A percentile compares a stretch with the other conserved stretches of the same genome.
phyloP scores from a whole-genome alignment of 2,329 filamentous ascomycete species.

The Fusarium lateritium region DNA sequence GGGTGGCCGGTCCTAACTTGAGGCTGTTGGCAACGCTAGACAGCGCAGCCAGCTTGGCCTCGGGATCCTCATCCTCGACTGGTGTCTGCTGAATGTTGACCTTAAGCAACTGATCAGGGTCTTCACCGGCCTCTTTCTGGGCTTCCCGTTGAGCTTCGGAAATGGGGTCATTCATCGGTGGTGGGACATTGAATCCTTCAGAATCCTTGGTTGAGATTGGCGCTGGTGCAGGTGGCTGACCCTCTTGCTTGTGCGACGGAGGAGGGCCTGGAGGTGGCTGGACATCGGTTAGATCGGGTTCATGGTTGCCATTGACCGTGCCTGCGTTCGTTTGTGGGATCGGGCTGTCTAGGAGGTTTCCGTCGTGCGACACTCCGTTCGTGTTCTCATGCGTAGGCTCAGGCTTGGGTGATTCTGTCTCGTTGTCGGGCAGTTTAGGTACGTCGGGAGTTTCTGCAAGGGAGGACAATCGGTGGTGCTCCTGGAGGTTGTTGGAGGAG shows the following conservation, averaged over 20 bases:
- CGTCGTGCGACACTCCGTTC: conserved; percentile 60
- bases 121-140: conserved; percentile 64
- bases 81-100: conserved; percentile 85
- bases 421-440: conserved; percentile 47
- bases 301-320: conserved; percentile 64
- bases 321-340: conserved; percentile 50
- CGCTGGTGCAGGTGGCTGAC: conserved; percentile 53
- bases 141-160: conserved; percentile 80
- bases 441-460: conserved; percentile 70
- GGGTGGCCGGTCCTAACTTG: conserved; percentile 74
- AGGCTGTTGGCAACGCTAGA: conserved; percentile 83
- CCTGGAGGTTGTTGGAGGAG: conserved; percentile 72
- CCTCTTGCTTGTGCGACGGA: conserved; percentile 58
- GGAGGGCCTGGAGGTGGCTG: conserved; percentile 67
- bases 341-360: conserved; percentile 50
- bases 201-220: conserved; percentile 70
- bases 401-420: conserved; percentile 45
- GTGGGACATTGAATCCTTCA: conserved; percentile 83
- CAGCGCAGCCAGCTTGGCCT: conserved; percentile 79
- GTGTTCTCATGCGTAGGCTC: conserved; percentile 58
- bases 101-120: conserved; percentile 79
- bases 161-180: conserved; percentile 74
- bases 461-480: conserved; percentile 68
- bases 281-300: conserved; percentile 65
- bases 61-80: conserved; percentile 82